Evolutionary conservation across 2,329 filamentous ascomycete genomes (phyloP), one percentile per base, ranked within the genome.

Genomic region (Torrubiella hemipterigena): DNA sequence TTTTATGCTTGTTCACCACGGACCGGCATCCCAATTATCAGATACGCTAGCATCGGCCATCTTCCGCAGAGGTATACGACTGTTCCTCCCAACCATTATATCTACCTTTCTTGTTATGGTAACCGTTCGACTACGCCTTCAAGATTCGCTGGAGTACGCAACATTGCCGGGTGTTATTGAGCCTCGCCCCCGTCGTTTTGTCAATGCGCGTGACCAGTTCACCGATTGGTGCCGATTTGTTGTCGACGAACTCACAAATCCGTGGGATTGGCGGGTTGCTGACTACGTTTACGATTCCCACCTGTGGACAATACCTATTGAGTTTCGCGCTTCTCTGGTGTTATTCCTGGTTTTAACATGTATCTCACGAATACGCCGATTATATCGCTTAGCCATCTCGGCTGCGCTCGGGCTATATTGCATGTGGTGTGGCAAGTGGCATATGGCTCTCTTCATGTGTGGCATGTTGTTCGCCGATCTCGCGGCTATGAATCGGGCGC

Each of bases 1-100:
- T 2, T 42, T 72, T n/a, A 65, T 61, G 38, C 54, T 67, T 29
- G 48, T 56, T 16, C 58, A 59, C 26, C 51, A 41, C 33, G 49
- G 52, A n/a, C 42, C 42, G 23, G 35, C 54, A 9, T 52, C 55
- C 12, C 44, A 43, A 14, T 51, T 46, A n/a, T 57, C 56, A 35
- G 46, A 52, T 35, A 48, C 43, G 14, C 52, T 60, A 20, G 50
- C 52, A 1, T 59, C 55, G 0, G 44, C 56, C 7, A 52, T 54
- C 14, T 54, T 60, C 16, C 36, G 57, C 20, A 54, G 57, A 7
- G 44, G 50, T 2, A 58, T 59, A 31, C 53, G 57, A 5, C 51
- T 60, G 10, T 59, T 56, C 36, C 48, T 57, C 8, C 57, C 57
- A 5, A 51, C 55, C 22, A 56, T 54, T 11, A 50, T 59, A 33